These are phyloP conservation scores for Hypoxylon fuscum DNA, from an alignment of 495 filamentous ascomycete genomes.

Conservation along the genomic window DNA sequence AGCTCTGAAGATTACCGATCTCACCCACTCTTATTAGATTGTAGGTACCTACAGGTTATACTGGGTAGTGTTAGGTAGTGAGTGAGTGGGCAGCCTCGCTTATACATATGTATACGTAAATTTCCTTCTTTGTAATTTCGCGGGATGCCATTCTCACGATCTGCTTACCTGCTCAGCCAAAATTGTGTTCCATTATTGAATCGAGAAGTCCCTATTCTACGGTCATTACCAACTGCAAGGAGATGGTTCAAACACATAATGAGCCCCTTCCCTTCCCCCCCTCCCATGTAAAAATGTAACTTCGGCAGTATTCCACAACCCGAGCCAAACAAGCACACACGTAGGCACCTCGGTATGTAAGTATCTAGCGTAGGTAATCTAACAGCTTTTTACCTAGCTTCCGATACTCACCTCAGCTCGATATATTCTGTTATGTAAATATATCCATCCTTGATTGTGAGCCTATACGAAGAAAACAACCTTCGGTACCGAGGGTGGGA, in stretches of 20 bases:
- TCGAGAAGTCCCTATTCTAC: background rate
- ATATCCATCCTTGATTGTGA: no score
- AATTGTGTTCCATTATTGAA: slow-evolving; percentile 24
- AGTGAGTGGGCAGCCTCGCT: background rate
- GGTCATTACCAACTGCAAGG: no score
- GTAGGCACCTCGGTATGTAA: background rate
- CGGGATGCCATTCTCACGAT: background rate
- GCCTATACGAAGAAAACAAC: no score
- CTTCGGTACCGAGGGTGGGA: background rate
- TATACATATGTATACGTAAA: slow-evolving; percentile 1
- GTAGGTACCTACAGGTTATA: slow-evolving; percentile 7
- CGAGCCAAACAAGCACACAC: background rate
- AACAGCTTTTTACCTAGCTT: no score
- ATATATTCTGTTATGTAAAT: no score
- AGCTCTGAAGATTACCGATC: slow-evolving; percentile 38
- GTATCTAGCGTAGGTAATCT: background rate
- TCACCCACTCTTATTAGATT: slow-evolving; percentile 36
- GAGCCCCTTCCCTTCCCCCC: no score
- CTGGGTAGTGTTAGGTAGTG: background rate
- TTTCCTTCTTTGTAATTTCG: slow-evolving; percentile 1
- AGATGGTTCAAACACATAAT: no score
- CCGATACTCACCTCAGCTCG: no score
- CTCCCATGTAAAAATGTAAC: background rate
- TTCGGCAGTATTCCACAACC: slow-evolving; percentile 9
- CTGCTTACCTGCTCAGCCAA: slow-evolving; percentile 16